Evolutionary conservation across 768 basidiomycete genomes (phyloP).

Genomic region (Boletus rufocinnamomeus): DNA sequence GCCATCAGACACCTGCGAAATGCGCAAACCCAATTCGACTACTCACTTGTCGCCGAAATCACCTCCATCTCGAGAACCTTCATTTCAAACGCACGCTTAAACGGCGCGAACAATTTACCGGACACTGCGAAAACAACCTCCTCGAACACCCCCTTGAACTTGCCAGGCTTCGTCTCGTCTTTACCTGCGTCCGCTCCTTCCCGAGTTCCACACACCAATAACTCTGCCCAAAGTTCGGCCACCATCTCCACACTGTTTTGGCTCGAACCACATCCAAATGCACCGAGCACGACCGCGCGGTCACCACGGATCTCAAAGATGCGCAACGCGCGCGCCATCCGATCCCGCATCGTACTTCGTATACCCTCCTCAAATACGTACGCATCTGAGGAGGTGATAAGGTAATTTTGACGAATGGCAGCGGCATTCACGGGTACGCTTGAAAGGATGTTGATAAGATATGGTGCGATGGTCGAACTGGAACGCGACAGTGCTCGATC

Average conservation of each 20-base stretch:
- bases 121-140: conserved; percentile 46
- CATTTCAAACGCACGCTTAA: conserved; percentile 43
- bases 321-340: conserved; percentile 49
- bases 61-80: conserved; percentile 41
- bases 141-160: conserved; percentile 45
- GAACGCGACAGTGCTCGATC: conserved; percentile 10
- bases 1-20: neutral
- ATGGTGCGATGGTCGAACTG: conserved; percentile 39
- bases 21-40: neutral
- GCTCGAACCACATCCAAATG: conserved; percentile 47
- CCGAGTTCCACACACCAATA: conserved; percentile 39
- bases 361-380: conserved; percentile 42
- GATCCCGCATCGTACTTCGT: conserved; percentile 45
- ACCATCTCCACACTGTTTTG: conserved; percentile 44
- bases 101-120: conserved; percentile 37
- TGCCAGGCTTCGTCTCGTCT: conserved; percentile 27
- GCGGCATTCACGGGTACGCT: conserved; percentile 47
- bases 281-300: conserved; percentile 43
- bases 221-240: conserved; percentile 48
- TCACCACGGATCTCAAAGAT: conserved; percentile 45
- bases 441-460: conserved; percentile 42
- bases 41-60: conserved; percentile 31
- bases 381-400: conserved; percentile 35
- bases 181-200: conserved; percentile 24
- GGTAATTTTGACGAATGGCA: conserved; percentile 41